Evolutionary conservation across 176 grass and related monocot genomes (phyloP).

Genomic region (Themeda triandra): DNA sequence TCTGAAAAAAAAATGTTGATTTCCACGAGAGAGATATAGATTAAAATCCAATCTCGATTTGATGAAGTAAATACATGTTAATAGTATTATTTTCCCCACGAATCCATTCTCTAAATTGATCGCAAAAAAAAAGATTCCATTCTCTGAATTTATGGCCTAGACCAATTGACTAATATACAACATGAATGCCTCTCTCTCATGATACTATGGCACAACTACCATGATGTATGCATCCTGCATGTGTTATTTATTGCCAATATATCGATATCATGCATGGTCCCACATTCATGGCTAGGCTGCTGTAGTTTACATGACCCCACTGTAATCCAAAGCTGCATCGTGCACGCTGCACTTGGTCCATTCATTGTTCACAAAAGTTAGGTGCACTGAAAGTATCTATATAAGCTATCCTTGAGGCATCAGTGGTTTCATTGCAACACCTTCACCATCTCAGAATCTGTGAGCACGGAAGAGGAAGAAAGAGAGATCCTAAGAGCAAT

Average conservation of each 20-base stretch:
- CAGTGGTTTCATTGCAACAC: neutral
- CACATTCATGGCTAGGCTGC: neutral
- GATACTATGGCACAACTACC: neutral
- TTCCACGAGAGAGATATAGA: neutral
- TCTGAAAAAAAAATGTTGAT: neutral
- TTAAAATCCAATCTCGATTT: neutral
- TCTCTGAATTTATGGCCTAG: neutral
- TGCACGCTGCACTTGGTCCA: neutral
- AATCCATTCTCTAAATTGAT: neutral
- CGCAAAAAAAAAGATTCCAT: neutral
- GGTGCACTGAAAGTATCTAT: no score
- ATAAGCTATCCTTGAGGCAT: neutral
- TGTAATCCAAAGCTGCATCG: neutral
- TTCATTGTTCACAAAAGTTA: neutral
- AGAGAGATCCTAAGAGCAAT: neutral
- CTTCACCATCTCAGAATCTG: neutral
- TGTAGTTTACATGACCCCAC: neutral
- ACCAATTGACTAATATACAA: neutral
- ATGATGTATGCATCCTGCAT: neutral
- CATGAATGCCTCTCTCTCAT: neutral
- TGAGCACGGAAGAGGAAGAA: slow-evolving; percentile 19
- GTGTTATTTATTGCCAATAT: neutral
- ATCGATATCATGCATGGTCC: neutral
- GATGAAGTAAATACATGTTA: neutral
- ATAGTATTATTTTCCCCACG: neutral